Base-by-base conservation (phyloP, 768 basidiomycete genomes). In the Fibroporia radiculosa region DNA sequence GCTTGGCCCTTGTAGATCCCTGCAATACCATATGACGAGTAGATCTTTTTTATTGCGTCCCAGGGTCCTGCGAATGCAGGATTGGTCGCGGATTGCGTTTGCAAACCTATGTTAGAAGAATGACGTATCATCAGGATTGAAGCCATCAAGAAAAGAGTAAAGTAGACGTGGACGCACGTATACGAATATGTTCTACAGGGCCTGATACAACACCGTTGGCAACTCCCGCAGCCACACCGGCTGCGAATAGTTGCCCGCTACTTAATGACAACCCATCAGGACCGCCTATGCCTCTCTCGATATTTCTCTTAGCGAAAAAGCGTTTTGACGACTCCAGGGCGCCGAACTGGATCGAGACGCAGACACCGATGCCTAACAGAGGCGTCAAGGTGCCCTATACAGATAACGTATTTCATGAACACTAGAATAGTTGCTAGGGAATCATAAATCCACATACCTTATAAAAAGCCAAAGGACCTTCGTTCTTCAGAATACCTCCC, bases 171-270 rank as follows among this genome's bases (percentile, higher is more conserved):
- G n/a, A 69, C 85, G 61, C 53, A 91, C 90, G 82, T 52, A 97
- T 98, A 68, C 93, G 88, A 60, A 97, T 93, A 59, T 97, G 93
- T 63, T 98, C 93, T 14, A 98, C 93, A 5, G 93, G 95, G 1
- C 93, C 92, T 1, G 93, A 93, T 28, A 96, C 92, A 47, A 95
- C 72, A 23, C 90, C 84, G 58, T 97, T 98, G 8, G 89, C 82
- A 22, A 96, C 64, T 22, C 95, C 95, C 19, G 93, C 95, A 28
- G 80, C 67, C 3, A 91, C 78, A 51, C 95, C 95, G 14, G 91
- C 74, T 1, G 69, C 56, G 51, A 88, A 75, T 11, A 95, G 70
- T 62, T 98, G 92, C 13, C 62, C 61, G 22, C 68, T 67, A 31
- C 68, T 71, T 11, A 93, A 73, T 10, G 64, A 64, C 56, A 70